phyloP scores from a whole-genome alignment of 257 asterid species.

The Cruciata laevipes region DNA sequence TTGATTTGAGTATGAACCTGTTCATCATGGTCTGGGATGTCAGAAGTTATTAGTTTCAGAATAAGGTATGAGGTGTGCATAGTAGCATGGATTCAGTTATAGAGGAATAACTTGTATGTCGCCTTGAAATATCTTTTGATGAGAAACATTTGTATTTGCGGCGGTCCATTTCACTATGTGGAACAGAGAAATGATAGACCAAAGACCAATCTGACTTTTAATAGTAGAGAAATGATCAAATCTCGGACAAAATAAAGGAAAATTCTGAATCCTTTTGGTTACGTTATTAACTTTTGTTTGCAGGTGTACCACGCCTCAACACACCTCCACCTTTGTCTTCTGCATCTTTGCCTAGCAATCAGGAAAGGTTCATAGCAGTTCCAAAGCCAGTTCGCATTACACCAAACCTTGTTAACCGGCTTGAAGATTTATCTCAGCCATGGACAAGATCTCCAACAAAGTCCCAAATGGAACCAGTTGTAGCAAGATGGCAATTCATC shows the following conservation, averaged over 20 bases:
- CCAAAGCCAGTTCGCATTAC: constrained; percentile 91
- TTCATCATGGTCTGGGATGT: background rate
- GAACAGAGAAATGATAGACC: background rate
- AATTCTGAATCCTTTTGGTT: constrained; percentile 6
- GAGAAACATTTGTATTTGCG: background rate
- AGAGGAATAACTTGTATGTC: background rate
- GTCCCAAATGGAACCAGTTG: constrained; percentile 77
- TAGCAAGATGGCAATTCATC: constrained; percentile 79
- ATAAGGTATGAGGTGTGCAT: background rate
- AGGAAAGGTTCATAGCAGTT: constrained; percentile 50
- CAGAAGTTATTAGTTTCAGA: no score
- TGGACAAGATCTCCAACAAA: constrained; percentile 99
- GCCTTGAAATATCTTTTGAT: background rate
- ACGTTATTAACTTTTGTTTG: constrained; percentile 20
- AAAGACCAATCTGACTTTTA: background rate
- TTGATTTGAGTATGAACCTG: background rate
- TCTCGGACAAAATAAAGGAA: background rate
- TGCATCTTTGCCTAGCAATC: constrained; percentile 35
- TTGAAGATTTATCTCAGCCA: constrained; percentile 92
- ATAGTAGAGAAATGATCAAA: background rate
- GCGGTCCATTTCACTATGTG: background rate
- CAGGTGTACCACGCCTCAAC: constrained; percentile 97
- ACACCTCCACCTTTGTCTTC: constrained; percentile 79
- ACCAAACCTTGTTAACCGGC: constrained; percentile 62
- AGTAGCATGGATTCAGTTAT: background rate